phyloP scores from a whole-genome alignment of 345 rosid genomes.

The Physaria fendleri region DNA sequence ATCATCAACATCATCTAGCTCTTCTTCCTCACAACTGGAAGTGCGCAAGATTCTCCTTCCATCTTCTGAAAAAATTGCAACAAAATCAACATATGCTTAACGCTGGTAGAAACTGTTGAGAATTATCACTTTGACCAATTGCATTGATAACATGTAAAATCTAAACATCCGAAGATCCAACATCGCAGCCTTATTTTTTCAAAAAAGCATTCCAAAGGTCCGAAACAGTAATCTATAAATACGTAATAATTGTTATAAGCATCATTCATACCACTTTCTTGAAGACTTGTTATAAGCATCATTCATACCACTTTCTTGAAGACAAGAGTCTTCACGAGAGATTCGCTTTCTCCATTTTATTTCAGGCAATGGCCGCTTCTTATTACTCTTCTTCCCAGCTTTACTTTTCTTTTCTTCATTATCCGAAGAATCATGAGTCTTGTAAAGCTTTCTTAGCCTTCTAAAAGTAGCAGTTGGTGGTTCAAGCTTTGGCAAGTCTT shows the following conservation, averaged over 20 bases:
- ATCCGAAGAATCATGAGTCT: constrained; percentile 37
- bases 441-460: constrained; percentile 55
- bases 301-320: constrained; percentile 51
- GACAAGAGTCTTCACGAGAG: constrained; percentile 51
- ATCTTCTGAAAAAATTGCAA: constrained; percentile 38
- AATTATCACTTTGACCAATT: background rate
- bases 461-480: constrained; percentile 66
- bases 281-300: constrained; percentile 16
- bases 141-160: constrained; percentile 4
- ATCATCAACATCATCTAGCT: constrained; percentile 48
- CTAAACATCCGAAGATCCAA: background rate
- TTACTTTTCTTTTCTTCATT: constrained; percentile 41
- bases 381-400: constrained; percentile 38
- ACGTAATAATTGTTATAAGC: background rate
- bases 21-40: constrained; percentile 54
- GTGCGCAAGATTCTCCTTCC: constrained; percentile 31
- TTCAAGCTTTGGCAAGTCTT: constrained; percentile 75
- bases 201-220: background rate
- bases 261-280: constrained; percentile 46
- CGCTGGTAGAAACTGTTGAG: background rate
- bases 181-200: background rate
- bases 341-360: constrained; percentile 74
- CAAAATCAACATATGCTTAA: background rate
- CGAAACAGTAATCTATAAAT: background rate
- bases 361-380: constrained; percentile 77